Evolutionary conservation across 805 yeast genomes (phyloP).

Genomic region (Yamadazyma tumulicola): DNA sequence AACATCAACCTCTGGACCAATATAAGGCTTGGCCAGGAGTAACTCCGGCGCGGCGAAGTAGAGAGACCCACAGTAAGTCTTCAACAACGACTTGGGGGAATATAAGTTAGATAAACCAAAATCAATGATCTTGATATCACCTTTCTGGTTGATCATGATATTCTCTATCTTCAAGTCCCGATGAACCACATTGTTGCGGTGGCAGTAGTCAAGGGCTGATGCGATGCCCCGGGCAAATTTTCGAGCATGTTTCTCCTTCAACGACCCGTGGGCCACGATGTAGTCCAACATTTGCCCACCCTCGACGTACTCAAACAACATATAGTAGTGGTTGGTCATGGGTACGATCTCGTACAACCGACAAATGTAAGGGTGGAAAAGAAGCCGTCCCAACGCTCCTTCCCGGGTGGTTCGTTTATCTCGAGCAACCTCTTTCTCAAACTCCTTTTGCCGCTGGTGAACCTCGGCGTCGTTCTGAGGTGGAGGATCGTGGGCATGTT

Average conservation of each 20-base stretch:
- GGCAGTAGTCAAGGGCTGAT: conserved; percentile 90
- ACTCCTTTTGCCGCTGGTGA: conserved; percentile 61
- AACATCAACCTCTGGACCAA: conserved; percentile 96
- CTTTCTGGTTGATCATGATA: conserved; percentile 88
- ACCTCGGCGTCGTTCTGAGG: conserved; percentile 57
- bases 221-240: conserved; percentile 94
- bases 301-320: conserved; percentile 93
- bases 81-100: conserved; percentile 65
- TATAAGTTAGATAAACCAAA: conserved; percentile 91
- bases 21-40: conserved; percentile 84
- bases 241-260: conserved; percentile 91
- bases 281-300: conserved; percentile 98
- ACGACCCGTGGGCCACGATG: conserved; percentile 91
- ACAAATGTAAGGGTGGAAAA: conserved; percentile 91
- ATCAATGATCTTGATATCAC: conserved; percentile 93
- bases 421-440: conserved; percentile 79
- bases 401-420: conserved; percentile 92
- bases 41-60: conserved; percentile 99
- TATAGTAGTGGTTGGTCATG: conserved; percentile 94
- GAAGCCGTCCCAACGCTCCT: conserved; percentile 86
- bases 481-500: conserved; percentile 67
- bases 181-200: conserved; percentile 91
- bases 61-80: conserved; percentile 94
- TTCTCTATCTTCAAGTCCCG: conserved; percentile 96
- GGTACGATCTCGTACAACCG: conserved; percentile 89